A percentile compares a stretch with the other conserved stretches of the same genome.
Evolutionary conservation across 208 protist species (phyloP).

Genomic region (Trypanosoma vivax): DNA sequence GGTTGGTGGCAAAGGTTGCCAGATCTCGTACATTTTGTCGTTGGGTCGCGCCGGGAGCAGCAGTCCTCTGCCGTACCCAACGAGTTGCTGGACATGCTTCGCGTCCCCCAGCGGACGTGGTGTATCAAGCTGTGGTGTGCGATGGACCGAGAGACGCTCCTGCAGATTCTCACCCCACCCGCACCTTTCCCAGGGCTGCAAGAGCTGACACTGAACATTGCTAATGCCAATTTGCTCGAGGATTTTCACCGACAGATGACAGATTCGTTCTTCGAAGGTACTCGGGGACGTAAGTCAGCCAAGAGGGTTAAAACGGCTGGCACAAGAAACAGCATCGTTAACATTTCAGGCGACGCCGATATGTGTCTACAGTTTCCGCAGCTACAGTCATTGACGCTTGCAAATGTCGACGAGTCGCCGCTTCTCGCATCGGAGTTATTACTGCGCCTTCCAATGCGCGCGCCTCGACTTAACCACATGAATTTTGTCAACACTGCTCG

Average conservation of each 20-base stretch:
- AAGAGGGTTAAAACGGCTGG: conserved; percentile 8
- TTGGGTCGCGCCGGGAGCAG: conserved; percentile 44
- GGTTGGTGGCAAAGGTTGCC: conserved; percentile 71
- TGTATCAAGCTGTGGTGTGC: conserved; percentile 73
- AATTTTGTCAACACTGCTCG: conserved; percentile 58
- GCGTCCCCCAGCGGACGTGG: conserved; percentile 27
- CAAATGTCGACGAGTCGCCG: conserved; percentile 43
- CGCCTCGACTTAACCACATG: conserved; percentile 53
- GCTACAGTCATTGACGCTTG: conserved; percentile 51
- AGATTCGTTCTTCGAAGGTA: conserved; percentile 4
- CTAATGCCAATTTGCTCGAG: conserved; percentile 26
- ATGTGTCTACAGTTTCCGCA: conserved; percentile 22
- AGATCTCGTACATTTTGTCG: conserved; percentile 37
- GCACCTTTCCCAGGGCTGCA: conserved; percentile 26
- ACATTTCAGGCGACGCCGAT: conserved; percentile 18
- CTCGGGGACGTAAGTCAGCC: conserved; percentile 1
- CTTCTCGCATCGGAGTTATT: conserved; percentile 33
- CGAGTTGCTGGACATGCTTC: conserved; percentile 56
- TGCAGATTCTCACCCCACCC: conserved; percentile 30
- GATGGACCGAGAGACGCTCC: conserved; percentile 23
- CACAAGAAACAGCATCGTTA: neutral
- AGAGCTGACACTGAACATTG: conserved; percentile 65
- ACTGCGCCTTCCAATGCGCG: conserved; percentile 21
- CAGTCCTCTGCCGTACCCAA: conserved; percentile 25
- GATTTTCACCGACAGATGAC: conserved; percentile 8